These are phyloP conservation scores for Xerocomellus chrysenteron DNA, from an alignment of 768 basidiomycete species.

Conservation along the genomic window DNA sequence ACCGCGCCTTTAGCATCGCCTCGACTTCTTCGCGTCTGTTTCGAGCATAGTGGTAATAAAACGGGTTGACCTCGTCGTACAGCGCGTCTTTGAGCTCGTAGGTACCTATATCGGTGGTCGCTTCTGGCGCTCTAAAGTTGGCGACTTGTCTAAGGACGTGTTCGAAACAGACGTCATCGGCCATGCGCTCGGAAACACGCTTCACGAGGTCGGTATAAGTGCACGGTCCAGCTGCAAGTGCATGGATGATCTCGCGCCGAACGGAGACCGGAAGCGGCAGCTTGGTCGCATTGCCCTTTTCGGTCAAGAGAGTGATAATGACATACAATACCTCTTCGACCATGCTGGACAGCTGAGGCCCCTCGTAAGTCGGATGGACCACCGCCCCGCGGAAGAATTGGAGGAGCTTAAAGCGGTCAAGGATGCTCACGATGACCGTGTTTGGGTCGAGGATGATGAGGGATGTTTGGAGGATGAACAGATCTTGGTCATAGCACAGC, in stretches of 20 bases:
- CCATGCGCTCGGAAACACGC: slow-evolving; percentile 84
- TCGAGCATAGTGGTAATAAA: slow-evolving; percentile 93
- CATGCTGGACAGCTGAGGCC: slow-evolving; percentile 73
- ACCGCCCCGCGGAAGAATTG: slow-evolving; percentile 72
- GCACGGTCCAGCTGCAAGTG: slow-evolving; percentile 83
- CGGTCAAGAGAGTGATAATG: slow-evolving; percentile 82
- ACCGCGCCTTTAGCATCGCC: slow-evolving; percentile 60
- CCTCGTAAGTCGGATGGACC: slow-evolving; percentile 61
- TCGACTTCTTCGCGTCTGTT: slow-evolving; percentile 94
- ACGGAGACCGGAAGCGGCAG: slow-evolving; percentile 65
- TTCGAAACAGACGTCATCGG: slow-evolving; percentile 83
- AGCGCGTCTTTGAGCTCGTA: slow-evolving; percentile 85
- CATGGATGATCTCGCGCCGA: slow-evolving; percentile 85
- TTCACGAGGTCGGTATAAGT: slow-evolving; percentile 90
- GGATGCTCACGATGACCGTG: slow-evolving; percentile 76
- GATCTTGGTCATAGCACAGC: slow-evolving; percentile 93
- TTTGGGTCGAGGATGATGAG: slow-evolving; percentile 79
- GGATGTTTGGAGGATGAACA: slow-evolving; percentile 85
- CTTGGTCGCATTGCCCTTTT: slow-evolving; percentile 70
- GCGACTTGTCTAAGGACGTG: slow-evolving; percentile 76
- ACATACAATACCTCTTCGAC: slow-evolving; percentile 90
- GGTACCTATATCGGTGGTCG: slow-evolving; percentile 72
- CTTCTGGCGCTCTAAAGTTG: slow-evolving; percentile 78
- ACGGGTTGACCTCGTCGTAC: slow-evolving; percentile 89
- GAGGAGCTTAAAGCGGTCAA: slow-evolving; percentile 85